A percentile compares a stretch with the other conserved stretches of the same genome.
These are phyloP conservation scores for Curvularia verruculosa DNA, from an alignment of 2,329 filamentous ascomycete species.

Conservation along the genomic window DNA sequence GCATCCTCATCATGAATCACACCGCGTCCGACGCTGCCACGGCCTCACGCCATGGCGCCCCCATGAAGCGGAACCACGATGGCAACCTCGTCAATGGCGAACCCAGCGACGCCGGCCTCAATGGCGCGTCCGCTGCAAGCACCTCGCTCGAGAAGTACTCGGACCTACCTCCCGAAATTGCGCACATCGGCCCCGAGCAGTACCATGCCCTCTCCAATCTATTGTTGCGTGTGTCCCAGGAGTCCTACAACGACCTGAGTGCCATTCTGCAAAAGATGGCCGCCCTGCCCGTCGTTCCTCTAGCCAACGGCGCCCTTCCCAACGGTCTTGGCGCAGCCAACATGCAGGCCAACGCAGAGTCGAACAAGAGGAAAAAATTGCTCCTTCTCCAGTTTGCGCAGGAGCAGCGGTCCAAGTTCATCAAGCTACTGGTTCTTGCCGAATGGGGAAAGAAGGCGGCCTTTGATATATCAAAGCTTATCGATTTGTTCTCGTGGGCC, in stretches of 20 bases:
- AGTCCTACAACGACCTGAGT: conserved; percentile 78
- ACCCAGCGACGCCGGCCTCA: conserved; percentile 17
- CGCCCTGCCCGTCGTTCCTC: conserved; percentile 64
- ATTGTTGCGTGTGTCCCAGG: conserved; percentile 79
- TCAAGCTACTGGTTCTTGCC: conserved; percentile 87
- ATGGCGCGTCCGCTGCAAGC: conserved; percentile 23
- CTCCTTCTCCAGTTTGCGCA: conserved; percentile 78
- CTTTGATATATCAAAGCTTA: conserved; percentile 80
- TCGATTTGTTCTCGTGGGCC: conserved; percentile 82
- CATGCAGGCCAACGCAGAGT: conserved; percentile 35
- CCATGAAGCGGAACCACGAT: conserved; percentile 39
- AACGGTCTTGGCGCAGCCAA: conserved; percentile 49
- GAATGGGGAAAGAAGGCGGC: conserved; percentile 76
- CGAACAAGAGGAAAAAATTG: conserved; percentile 68
- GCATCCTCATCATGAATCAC: conserved; percentile 56
- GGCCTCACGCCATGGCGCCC: conserved; percentile 37
- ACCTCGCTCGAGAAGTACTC: conserved; percentile 29
- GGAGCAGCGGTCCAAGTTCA: conserved; percentile 82
- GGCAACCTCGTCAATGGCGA: conserved; percentile 42
- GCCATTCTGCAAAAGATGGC: conserved; percentile 74
- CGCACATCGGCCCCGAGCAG: conserved; percentile 71
- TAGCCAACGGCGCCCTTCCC: conserved; percentile 55
- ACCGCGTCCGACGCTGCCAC: conserved; percentile 48
- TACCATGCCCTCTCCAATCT: conserved; percentile 79
- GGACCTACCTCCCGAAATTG: conserved; percentile 58